Evolutionary conservation across 148 eudicot species (phyloP).

Genomic region (Heliosperma pusillum): DNA sequence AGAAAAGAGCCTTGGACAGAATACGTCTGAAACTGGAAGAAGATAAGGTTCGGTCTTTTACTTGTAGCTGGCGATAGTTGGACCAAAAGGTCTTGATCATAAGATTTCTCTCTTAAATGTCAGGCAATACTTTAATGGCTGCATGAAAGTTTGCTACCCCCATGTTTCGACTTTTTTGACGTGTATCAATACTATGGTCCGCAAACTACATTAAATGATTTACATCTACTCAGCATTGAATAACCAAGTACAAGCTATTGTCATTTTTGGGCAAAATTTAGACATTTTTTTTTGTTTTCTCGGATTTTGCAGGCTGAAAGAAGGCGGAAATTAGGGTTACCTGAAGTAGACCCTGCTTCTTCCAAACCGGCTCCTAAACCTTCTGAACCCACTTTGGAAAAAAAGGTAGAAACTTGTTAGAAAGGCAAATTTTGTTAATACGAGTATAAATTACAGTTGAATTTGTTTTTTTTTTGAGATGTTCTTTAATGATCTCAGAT

Average conservation of each 20-base stretch:
- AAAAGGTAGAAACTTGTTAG: constrained; percentile 50
- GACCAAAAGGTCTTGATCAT: neutral
- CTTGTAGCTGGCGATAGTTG: neutral
- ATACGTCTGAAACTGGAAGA: constrained; percentile 86
- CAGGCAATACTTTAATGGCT: neutral
- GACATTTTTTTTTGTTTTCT: neutral
- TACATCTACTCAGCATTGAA: neutral
- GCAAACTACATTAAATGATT: neutral
- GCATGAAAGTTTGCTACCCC: neutral
- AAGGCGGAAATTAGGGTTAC: constrained; percentile 94
- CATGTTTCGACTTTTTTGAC: neutral
- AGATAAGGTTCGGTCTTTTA: constrained; percentile 64
- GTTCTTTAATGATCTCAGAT: constrained; percentile 43
- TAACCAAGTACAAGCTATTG: neutral
- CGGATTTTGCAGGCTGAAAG: constrained; percentile 75
- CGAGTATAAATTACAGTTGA: neutral
- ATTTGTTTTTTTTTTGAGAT: constrained; percentile 3
- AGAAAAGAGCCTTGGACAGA: constrained; percentile 85
- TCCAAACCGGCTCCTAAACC: constrained; percentile 48
- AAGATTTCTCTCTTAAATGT: neutral
- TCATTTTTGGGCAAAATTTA: neutral
- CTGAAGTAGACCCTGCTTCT: constrained; percentile 71
- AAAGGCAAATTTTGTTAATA: neutral
- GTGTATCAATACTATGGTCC: neutral
- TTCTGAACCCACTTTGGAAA: constrained; percentile 75